Evolutionary conservation across 2,329 filamentous ascomycete genomes (phyloP), one percentile per base, ranked within the genome.

Genomic region (Aspergillus phoenicis): DNA sequence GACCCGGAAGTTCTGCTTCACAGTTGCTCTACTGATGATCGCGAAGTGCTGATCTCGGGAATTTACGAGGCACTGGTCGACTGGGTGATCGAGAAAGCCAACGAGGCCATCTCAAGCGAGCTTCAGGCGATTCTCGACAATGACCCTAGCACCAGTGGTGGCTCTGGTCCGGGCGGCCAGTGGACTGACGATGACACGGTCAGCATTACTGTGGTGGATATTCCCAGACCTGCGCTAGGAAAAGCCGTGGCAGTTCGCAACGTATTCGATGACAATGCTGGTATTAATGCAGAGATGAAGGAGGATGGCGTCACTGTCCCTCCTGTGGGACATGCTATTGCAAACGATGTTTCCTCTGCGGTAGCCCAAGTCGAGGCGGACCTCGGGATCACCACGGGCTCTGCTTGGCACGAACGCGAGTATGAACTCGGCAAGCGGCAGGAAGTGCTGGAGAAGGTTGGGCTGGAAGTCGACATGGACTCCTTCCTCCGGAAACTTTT

Each of bases 231-330:
- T 30, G 83, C 85, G 1, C 82, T 99, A 0, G 93, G 91, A 61
- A 97, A 95, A 77, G 95, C 94, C 0, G 78, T 96, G n/a, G 87
- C 91, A 11, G 87, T 99, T 80, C 90, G 92, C 41, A 91, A 91
- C 13, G 87, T 98, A 38, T 99, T 99, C 69, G 94, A 99, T 67
- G 95, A 98, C 69, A 86, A 83, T n/a, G 82, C 89, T 20, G 95
- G 95, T 55, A 97, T 99, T 79, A 98, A 98, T 69, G 85, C 90
- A 0, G 95, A 99, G 80, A 98, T 99, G 93, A 96, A 94, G 71
- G 89, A 94, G 64, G 95, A 99, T 67, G 95, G 95, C 8, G 85
- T 99, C 0, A 85, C 91, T n/a, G 84, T 96, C 2, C 79, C 84
- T 1, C 69, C 89, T 0, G 87, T 87, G 1, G 90, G 91, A n/a